Evolutionary conservation across 768 basidiomycete species (phyloP), one percentile per base, ranked within the genome.

Genomic region (Phylloporus rhodoxanthus): DNA sequence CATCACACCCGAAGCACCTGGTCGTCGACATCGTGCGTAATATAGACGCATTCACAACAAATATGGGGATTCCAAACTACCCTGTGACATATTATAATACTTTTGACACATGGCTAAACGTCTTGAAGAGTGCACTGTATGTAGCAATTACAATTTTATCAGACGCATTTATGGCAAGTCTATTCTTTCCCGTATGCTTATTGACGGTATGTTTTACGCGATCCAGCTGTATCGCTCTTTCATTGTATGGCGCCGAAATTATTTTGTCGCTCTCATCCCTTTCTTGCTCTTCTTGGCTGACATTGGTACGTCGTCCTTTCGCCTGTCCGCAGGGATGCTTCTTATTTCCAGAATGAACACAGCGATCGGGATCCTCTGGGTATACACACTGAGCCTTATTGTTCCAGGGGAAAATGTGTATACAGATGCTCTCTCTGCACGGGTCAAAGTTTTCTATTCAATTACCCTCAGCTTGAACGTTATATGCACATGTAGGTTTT

Each of bases 301-400:
- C n/a, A 33, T 41, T 14, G 47, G 47, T 41, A 14, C n/a, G 39
- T 25, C 14, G 13, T 9, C 29, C n/a, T 30, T 6, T 39, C 21
- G 29, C 15, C 38, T 17, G 21, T 20, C 15, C 10, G 8, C 3
- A 6, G 11, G 7, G 20, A 25, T 33, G 3, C 5, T 13, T 7
- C 36, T 47, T 15, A 21, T 13, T n/a, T 23, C 20, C 19, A 19
- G 15, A 37, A 19, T 5, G 17, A 30, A 25, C 17, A 21, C 39
- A 48, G 47, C 30, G 8, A 41, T 48, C 21, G 47, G 47, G 40
- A 33, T 41, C 14, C n/a, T 48, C 15, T 48, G 47, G 47, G 38
- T 48, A 10, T 48, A 48, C 47, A 48, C 47, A 3, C 47, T 48
- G 1, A 41, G 47, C 10, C 30, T 41, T 33, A 17, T 33, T 23